Percentiles rank a stretch among this genome's conserved stretches.
Conservation (phyloP, 2,329 filamentous ascomycete species). For the Coniochaeta prunicola region DNA sequence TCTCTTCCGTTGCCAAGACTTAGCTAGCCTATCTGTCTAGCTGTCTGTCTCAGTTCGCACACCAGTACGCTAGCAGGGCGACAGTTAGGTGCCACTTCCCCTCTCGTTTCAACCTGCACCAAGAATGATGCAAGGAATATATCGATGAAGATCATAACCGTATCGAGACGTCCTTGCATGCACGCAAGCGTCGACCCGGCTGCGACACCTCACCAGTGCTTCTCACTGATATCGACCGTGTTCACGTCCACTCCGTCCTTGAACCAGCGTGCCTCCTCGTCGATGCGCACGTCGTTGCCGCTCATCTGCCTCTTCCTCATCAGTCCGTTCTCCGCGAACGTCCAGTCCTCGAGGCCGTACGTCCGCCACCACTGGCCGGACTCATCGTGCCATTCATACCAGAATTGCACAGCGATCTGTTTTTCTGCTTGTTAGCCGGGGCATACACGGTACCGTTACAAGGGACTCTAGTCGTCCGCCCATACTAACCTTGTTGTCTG, state of each 20-base stretch:
- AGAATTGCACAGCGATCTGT: slow-evolving; percentile 79
- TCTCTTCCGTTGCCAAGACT: background rate
- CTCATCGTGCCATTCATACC: slow-evolving; percentile 74
- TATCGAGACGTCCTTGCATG: too few species aligned
- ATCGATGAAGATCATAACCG: background rate
- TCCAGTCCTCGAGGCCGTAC: slow-evolving; percentile 79
- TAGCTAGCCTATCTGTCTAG: background rate
- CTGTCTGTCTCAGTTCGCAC: background rate
- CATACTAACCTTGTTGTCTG: slow-evolving; percentile 47
- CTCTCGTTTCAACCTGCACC: background rate
- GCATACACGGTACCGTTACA: background rate
- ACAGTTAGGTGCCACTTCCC: too few species aligned
- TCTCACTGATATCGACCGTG: slow-evolving; percentile 55
- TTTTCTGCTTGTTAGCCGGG: background rate
- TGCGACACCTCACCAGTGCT: slow-evolving; percentile 50
- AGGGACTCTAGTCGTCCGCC: background rate
- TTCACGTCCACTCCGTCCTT: slow-evolving; percentile 63
- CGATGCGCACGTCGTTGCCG: slow-evolving; percentile 62
- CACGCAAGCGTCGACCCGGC: too few species aligned
- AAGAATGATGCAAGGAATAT: background rate
- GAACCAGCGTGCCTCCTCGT: slow-evolving; percentile 60
- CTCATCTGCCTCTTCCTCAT: slow-evolving; percentile 75
- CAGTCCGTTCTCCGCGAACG: slow-evolving; percentile 59
- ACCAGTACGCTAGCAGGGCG: too few species aligned
- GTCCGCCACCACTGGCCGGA: slow-evolving; percentile 77